Percentiles rank a stretch among this genome's conserved stretches.
These are phyloP conservation scores for Actinidia chinensis DNA, from an alignment of 179 eudicot species.

Conservation along the genomic window DNA sequence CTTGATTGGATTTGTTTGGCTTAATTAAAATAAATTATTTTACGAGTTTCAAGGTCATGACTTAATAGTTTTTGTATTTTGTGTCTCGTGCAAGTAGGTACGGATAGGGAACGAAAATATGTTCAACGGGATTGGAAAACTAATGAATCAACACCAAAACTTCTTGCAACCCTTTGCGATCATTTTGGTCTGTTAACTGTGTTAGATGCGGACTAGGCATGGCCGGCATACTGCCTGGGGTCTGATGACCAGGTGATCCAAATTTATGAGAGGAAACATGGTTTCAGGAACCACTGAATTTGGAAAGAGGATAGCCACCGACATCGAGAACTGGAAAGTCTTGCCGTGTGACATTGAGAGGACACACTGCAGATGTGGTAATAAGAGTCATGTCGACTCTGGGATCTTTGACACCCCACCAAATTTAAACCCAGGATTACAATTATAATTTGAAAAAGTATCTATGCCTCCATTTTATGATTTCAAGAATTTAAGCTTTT, in stretches of 20 bases:
- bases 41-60: no score
- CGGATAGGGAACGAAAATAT: slow-evolving; percentile 91
- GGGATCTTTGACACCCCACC: not conserved
- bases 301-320: slow-evolving; percentile 99
- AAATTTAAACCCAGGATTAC: not conserved
- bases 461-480: not conserved
- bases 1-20: no score
- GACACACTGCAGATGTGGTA: slow-evolving; percentile 99
- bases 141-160: slow-evolving; percentile 61
- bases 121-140: slow-evolving; percentile 51
- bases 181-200: slow-evolving; percentile 95
- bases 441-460: not conserved
- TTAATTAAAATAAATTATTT: no score
- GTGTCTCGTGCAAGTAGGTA: no score
- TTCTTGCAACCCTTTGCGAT: slow-evolving; percentile 93
- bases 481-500: not conserved
- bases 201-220: slow-evolving; percentile 98
- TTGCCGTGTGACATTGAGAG: slow-evolving; percentile 95
- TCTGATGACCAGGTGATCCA: slow-evolving; percentile 93
- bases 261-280: slow-evolving; percentile 89
- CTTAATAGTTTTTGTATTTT: no score
- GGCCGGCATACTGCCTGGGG: slow-evolving; percentile 81
- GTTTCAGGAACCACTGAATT: slow-evolving; percentile 96
- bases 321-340: no score
- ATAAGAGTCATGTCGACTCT: slow-evolving; percentile 26